These are phyloP conservation scores for Starmerella tilneyi DNA, from an alignment of 805 yeast species.

Conservation along the genomic window DNA sequence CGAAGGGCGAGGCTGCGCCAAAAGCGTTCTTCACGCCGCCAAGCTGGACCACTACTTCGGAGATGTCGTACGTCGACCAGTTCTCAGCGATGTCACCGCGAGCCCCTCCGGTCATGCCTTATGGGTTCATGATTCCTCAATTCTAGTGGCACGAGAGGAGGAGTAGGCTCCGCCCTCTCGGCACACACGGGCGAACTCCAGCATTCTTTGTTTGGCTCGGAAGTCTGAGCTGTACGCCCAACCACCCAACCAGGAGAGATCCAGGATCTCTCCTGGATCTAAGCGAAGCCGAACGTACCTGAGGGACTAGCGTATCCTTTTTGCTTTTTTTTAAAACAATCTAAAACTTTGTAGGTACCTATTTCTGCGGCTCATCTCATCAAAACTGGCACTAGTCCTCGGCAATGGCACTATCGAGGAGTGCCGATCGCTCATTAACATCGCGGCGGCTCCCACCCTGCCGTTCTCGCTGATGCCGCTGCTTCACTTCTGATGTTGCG, in stretches of 20 bases:
- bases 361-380: too few relatives aligned
- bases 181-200: too few relatives aligned
- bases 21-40: slow-evolving; percentile 22
- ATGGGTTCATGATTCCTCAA: slow-evolving; percentile 13
- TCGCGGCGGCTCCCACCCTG: background rate
- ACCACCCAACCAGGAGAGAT: too few relatives aligned
- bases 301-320: too few relatives aligned
- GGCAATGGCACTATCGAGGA: background rate
- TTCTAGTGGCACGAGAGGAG: too few relatives aligned
- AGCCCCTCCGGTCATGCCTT: slow-evolving; percentile 11
- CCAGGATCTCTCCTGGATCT: too few relatives aligned
- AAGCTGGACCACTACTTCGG: slow-evolving; percentile 18
- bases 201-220: too few relatives aligned
- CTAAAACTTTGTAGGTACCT: too few relatives aligned
- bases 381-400: background rate
- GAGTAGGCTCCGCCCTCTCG: too few relatives aligned
- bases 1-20: slow-evolving; percentile 30
- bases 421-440: background rate
- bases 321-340: too few relatives aligned
- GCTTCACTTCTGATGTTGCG: background rate
- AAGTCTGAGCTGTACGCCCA: too few relatives aligned
- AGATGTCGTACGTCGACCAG: slow-evolving; percentile 20
- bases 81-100: slow-evolving; percentile 9
- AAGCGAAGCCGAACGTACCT: too few relatives aligned
- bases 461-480: background rate